These are phyloP conservation scores for Trametopsis cervina DNA, from an alignment of 768 basidiomycete genomes.

Conservation along the genomic window DNA sequence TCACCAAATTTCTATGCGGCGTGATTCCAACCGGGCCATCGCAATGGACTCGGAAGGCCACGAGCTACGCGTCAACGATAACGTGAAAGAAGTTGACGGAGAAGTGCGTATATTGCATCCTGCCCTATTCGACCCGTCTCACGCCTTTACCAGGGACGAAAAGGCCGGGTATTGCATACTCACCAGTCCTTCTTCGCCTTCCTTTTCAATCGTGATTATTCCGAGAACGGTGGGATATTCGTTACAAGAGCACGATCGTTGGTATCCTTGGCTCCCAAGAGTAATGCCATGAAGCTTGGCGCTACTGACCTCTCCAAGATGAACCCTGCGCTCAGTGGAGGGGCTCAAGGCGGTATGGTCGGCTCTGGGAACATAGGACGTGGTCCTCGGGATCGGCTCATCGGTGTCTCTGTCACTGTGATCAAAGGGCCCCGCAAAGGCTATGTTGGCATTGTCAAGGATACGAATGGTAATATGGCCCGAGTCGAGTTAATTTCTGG, in stretches of 20 bases:
- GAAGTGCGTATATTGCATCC: conserved; percentile 48
- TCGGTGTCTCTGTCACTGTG: conserved; percentile 73
- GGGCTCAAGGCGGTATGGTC: conserved; percentile 67
- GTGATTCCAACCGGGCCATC: conserved; percentile 73
- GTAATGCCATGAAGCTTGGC: conserved; percentile 55
- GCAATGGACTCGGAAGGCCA: conserved; percentile 88
- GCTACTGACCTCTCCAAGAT: conserved; percentile 81
- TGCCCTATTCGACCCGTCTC: not conserved
- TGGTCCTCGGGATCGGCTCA: conserved; percentile 75
- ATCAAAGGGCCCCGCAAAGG: conserved; percentile 89
- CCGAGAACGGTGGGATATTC: conserved; percentile 91
- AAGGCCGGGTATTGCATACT: conserved; percentile 88
- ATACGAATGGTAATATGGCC: conserved; percentile 81
- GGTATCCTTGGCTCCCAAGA: conserved; percentile 82
- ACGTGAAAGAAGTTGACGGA: conserved; percentile 86
- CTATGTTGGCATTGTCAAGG: conserved; percentile 88
- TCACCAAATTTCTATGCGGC: conserved; percentile 90
- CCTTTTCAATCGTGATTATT: conserved; percentile 84
- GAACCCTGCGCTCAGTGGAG: conserved; percentile 70
- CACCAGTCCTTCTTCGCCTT: conserved; percentile 94
- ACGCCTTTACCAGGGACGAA: conserved; percentile 50
- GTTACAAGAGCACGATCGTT: conserved; percentile 83
- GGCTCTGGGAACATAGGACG: conserved; percentile 73
- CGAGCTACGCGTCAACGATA: conserved; percentile 81
- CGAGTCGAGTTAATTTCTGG: conserved; percentile 88